Evolutionary conservation across 768 basidiomycete genomes (phyloP), one percentile per base, ranked within the genome.

Genomic region (Butyriboletus loyo): DNA sequence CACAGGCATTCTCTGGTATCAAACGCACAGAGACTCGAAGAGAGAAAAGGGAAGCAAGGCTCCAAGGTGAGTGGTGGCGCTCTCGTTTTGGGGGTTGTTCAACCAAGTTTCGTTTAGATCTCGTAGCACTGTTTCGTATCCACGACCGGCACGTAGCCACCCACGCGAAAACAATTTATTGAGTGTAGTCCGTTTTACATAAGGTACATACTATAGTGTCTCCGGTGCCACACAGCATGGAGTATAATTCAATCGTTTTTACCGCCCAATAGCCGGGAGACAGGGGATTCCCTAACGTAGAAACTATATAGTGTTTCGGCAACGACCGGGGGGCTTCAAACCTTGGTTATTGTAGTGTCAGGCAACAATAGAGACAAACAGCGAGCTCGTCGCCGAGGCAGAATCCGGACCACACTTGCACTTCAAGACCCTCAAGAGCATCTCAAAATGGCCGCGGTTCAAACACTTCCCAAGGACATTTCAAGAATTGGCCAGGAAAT

Each of bases 1-100:
- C 43, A 30, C 52, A 93, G 89, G 92, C 92, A 0, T 94, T 94
- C 68, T 87, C 89, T 32, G 92, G 89, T 0, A 88, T 84, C 63
- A 86, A 86, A 61, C 78, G 77, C 37, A 85, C 77, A 9, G 91
- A 93, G 62, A 89, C 85, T 0, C 82, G 79, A 50, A 80, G 85
- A 31, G 82, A 89, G 59, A 88, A 83, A 70, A 84, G 83, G 64
- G 86, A 93, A 69, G 89, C 91, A 2, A 79, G 89, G 55, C 70
- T 92, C 37, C 87, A 92, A 78, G 91, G 91, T 84, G 50, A 47
- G 72, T 61, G 39, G 38, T 46, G 22, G 4, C 19, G 11, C 15
- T n/a, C 27, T 24, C 34, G 25, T 17, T 46, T 41, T 43, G 15
- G 40, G 38, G 40, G 40, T 31, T 10, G 39, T 19, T 52, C 27